phyloP scores from a whole-genome alignment of 345 rosid species.

The Linum lewisii region DNA sequence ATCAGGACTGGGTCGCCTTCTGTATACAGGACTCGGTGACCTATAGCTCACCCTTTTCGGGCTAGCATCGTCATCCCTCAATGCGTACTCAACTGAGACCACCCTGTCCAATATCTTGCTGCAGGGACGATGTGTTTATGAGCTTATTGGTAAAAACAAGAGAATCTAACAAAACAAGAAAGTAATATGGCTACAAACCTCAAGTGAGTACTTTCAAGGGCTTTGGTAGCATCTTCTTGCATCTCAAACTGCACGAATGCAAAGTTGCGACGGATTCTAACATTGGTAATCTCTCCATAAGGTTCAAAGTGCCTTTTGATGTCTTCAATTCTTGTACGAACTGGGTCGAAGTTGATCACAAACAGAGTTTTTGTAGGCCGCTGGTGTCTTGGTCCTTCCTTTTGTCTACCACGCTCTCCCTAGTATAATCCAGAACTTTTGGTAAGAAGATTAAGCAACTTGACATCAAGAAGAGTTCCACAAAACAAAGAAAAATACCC shows the following conservation, averaged over 20 bases:
- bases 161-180: neutral
- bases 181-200: conserved; percentile 27
- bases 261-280: conserved; percentile 64
- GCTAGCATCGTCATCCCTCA: conserved; percentile 63
- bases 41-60: conserved; percentile 56
- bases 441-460: neutral
- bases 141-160: too few relatives aligned
- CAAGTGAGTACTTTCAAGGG: conserved; percentile 68
- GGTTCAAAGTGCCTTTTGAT: conserved; percentile 69
- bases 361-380: conserved; percentile 87
- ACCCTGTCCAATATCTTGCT: conserved; percentile 74
- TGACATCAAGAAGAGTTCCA: neutral
- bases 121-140: conserved; percentile 19
- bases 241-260: conserved; percentile 76
- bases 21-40: conserved; percentile 62
- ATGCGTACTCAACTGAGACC: conserved; percentile 81
- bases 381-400: conserved; percentile 53
- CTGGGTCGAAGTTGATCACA: conserved; percentile 77
- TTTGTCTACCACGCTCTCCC: conserved; percentile 70
- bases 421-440: conserved; percentile 6
- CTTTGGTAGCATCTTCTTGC: conserved; percentile 79
- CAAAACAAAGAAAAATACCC: conserved; percentile 30
- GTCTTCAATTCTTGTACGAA: conserved; percentile 59
- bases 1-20: conserved; percentile 68
- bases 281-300: conserved; percentile 62